Evolutionary conservation across 2,329 filamentous ascomycete species (phyloP).

Genomic region (Anthostomella pinea): DNA sequence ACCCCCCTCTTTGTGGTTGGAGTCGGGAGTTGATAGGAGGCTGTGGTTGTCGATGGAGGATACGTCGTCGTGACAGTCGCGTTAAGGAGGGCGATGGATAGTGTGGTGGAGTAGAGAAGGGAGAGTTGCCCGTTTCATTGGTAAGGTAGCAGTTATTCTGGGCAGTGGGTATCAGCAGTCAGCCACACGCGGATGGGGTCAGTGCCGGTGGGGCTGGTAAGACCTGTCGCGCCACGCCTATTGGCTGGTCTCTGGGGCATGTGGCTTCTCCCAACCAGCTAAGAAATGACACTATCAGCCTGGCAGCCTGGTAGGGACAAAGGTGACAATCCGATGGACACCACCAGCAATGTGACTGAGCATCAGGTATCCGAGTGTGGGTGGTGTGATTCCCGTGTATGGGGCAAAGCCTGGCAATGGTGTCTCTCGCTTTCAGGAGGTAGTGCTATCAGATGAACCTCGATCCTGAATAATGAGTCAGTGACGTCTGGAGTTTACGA

Average conservation of each 20-base stretch:
- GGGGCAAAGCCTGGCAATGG: no score
- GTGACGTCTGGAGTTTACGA: no score
- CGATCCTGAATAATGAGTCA: no score
- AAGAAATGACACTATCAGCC: not conserved
- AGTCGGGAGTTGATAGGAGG: conserved; percentile 12
- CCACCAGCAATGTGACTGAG: no score
- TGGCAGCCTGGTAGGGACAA: not conserved
- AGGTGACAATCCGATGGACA: no score
- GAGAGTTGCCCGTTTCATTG: not conserved
- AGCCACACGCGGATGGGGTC: conserved; percentile 1
- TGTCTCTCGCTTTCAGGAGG: no score
- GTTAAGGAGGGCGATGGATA: conserved; percentile 9
- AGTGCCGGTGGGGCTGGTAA: not conserved
- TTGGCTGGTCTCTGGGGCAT: conserved; percentile 1
- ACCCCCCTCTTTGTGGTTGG: conserved; percentile 15
- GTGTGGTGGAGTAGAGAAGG: conserved; percentile 1
- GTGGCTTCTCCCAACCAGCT: conserved; percentile 2
- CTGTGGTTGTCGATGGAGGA: conserved; percentile 16
- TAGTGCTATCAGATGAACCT: no score
- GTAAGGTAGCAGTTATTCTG: no score
- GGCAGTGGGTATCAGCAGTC: no score
- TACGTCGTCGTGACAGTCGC: conserved; percentile 23
- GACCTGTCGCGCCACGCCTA: not conserved
- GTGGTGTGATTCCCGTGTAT: no score
- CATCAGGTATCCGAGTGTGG: no score